A percentile compares a stretch with the other conserved stretches of the same genome.
Evolutionary conservation across 768 basidiomycete species (phyloP).

Genomic region (Russula brevipes): DNA sequence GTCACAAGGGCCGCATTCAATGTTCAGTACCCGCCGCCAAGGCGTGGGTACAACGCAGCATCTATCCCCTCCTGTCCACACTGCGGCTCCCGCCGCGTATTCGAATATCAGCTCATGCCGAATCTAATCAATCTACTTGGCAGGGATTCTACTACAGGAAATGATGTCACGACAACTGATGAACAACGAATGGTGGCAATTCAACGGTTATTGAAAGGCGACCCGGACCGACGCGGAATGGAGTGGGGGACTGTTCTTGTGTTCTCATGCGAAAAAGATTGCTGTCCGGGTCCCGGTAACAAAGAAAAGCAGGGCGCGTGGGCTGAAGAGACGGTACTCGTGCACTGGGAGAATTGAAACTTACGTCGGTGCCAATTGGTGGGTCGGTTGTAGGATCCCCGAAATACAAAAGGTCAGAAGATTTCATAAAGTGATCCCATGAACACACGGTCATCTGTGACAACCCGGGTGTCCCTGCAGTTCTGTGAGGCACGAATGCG

Average conservation of each 20-base stretch:
- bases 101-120: conserved; percentile 95
- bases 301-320: conserved; percentile 44
- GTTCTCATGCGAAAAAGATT: conserved; percentile 82
- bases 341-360: conserved; percentile 66
- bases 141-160: conserved; percentile 27
- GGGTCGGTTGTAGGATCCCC: background rate
- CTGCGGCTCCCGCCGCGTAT: conserved; percentile 65
- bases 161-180: conserved; percentile 43
- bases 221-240: conserved; percentile 57
- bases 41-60: conserved; percentile 50
- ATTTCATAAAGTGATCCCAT: background rate
- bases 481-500: background rate
- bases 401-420: background rate
- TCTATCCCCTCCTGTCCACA: conserved; percentile 58
- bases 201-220: conserved; percentile 48
- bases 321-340: conserved; percentile 69
- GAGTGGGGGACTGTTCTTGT: conserved; percentile 93
- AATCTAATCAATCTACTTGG: conserved; percentile 79
- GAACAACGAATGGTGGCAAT: conserved; percentile 65
- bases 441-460: background rate
- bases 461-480: background rate
- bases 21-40: conserved; percentile 40
- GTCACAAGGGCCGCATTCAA: conserved; percentile 60
- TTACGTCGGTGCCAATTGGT: background rate
- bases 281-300: conserved; percentile 46